phyloP scores from a whole-genome alignment of 345 rosid species.

The Cardiospermum halicacabum region DNA sequence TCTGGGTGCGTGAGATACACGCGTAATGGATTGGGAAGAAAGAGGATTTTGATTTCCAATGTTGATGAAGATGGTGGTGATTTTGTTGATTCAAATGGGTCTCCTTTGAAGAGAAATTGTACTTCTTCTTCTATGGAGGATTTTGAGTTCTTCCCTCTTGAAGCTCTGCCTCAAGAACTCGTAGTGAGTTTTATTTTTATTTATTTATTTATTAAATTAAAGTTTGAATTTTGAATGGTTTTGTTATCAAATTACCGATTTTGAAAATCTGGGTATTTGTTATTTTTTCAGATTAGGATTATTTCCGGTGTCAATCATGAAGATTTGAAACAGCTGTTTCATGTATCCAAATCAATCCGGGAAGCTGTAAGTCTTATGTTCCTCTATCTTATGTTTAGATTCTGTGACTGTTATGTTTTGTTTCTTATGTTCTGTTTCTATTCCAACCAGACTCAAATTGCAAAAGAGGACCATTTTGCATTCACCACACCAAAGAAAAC shows the following conservation, averaged over 20 bases:
- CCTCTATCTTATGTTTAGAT: no score
- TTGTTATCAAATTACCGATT: not conserved
- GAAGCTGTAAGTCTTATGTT: slow-evolving; percentile 91
- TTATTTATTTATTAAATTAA: no score
- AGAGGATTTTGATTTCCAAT: slow-evolving; percentile 51
- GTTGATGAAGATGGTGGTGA: slow-evolving; percentile 18
- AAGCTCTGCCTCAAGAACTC: slow-evolving; percentile 70
- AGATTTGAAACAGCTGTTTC: slow-evolving; percentile 58
- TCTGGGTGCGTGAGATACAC: slow-evolving; percentile 41
- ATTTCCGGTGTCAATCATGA: slow-evolving; percentile 66
- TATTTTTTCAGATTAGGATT: slow-evolving; percentile 48
- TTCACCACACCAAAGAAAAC: slow-evolving; percentile 65
- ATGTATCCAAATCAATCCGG: slow-evolving; percentile 57
- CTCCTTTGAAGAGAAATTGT: slow-evolving; percentile 58
- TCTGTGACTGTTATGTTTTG: not conserved
- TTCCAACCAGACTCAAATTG: slow-evolving; percentile 50
- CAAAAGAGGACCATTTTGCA: slow-evolving; percentile 55
- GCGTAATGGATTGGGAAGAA: slow-evolving; percentile 65
- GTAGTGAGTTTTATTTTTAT: slow-evolving; percentile 38
- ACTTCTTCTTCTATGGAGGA: slow-evolving; percentile 18
- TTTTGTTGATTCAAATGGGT: slow-evolving; percentile 21
- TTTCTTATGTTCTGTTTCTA: not conserved
- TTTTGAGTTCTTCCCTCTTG: slow-evolving; percentile 36
- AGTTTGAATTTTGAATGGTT: not conserved
- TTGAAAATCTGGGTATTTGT: not conserved